A percentile compares a stretch with the other conserved stretches of the same genome.
These are phyloP conservation scores for Xanthoconium stramineum DNA, from an alignment of 768 basidiomycete species.

Conservation along the genomic window DNA sequence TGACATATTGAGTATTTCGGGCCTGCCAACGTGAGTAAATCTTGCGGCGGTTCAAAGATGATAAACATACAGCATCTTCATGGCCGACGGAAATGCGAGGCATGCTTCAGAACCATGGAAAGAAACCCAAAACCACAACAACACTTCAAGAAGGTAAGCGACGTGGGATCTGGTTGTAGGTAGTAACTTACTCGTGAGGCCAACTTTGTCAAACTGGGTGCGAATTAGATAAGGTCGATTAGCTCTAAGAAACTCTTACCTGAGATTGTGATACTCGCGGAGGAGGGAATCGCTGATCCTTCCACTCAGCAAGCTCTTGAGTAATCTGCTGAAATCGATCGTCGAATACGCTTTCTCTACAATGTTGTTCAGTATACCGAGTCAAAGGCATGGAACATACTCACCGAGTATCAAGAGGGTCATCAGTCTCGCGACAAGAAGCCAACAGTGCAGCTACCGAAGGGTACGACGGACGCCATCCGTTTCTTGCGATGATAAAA, in stretches of 20 bases:
- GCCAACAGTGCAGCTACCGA: constrained; percentile 50
- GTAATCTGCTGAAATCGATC: constrained; percentile 56
- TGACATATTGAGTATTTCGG: constrained; percentile 85
- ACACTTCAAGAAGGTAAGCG: constrained; percentile 43
- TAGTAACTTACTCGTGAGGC: constrained; percentile 61
- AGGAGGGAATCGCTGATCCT: constrained; percentile 74
- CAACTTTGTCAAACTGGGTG: constrained; percentile 79
- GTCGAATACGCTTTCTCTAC: constrained; percentile 55
- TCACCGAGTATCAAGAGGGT: constrained; percentile 64
- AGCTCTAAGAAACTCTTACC: constrained; percentile 32
- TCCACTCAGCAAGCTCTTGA: constrained; percentile 62
- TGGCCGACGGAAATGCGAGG: constrained; percentile 72
- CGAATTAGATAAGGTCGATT: constrained; percentile 11
- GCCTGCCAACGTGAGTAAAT: constrained; percentile 43
- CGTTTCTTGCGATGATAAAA: constrained; percentile 50
- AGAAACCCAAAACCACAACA: constrained; percentile 78
- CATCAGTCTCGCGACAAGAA: constrained; percentile 49
- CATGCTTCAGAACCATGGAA: constrained; percentile 73
- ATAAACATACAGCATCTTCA: constrained; percentile 67
- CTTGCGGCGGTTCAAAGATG: not conserved
- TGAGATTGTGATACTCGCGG: constrained; percentile 83
- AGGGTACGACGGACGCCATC: constrained; percentile 69
- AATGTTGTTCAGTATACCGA: constrained; percentile 1
- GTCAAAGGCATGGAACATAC: constrained; percentile 1
- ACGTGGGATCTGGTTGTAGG: not conserved